A percentile compares a stretch with the other conserved stretches of the same genome.
Evolutionary conservation across 2,329 filamentous ascomycete species (phyloP).

Genomic region (Alternaria alternata): DNA sequence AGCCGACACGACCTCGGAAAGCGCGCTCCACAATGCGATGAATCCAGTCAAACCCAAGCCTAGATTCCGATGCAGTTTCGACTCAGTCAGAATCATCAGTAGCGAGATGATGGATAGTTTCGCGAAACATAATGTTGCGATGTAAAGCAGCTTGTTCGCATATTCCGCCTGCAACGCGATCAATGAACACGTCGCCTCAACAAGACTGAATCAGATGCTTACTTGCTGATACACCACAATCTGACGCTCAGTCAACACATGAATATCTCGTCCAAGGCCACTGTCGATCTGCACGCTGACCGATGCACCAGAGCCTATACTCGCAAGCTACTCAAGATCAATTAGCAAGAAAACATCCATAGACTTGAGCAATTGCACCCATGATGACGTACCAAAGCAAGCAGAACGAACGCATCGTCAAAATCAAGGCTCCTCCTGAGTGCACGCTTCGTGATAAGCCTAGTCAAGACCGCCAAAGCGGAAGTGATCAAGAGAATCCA

Average conservation of each 20-base stretch:
- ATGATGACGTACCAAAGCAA: slow-evolving; percentile 38
- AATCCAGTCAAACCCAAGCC: slow-evolving; percentile 35
- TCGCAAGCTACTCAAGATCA: slow-evolving; percentile 34
- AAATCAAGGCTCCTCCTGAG: slow-evolving; percentile 41
- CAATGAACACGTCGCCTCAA: neutral
- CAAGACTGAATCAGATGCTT: slow-evolving; percentile 6
- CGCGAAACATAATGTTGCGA: slow-evolving; percentile 44
- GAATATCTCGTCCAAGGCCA: slow-evolving; percentile 41
- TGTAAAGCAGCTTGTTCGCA: slow-evolving; percentile 46
- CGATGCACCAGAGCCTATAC: slow-evolving; percentile 44
- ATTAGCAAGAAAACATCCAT: slow-evolving; percentile 1
- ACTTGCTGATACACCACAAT: slow-evolving; percentile 44
- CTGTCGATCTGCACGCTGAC: slow-evolving; percentile 42
- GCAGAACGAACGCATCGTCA: slow-evolving; percentile 47
- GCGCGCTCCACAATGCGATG: slow-evolving; percentile 43
- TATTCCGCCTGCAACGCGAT: slow-evolving; percentile 39
- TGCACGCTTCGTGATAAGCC: slow-evolving; percentile 46
- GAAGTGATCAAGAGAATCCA: slow-evolving; percentile 48
- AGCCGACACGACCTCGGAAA: slow-evolving; percentile 38
- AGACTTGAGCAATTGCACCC: neutral
- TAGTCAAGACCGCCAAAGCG: slow-evolving; percentile 43
- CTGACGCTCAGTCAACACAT: slow-evolving; percentile 26
- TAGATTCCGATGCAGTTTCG: slow-evolving; percentile 38
- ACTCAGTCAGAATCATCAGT: slow-evolving; percentile 46
- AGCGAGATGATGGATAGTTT: slow-evolving; percentile 49